Percentiles rank a stretch among this genome's conserved stretches.
These are phyloP conservation scores for Aspergillus puulaauensis DNA, from an alignment of 2,329 filamentous ascomycete species.

Conservation along the genomic window DNA sequence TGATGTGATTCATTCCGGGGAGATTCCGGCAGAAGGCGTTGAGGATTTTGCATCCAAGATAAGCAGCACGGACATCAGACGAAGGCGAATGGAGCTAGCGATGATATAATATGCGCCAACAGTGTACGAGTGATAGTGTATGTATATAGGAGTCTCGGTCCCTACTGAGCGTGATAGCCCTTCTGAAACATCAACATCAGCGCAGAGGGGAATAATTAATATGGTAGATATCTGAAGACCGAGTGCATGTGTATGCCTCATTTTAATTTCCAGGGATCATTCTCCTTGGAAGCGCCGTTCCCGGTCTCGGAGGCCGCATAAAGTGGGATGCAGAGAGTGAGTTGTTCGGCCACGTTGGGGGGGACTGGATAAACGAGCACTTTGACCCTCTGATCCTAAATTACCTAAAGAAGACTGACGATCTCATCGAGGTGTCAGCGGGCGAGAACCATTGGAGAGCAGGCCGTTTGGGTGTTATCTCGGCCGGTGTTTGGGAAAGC, in stretches of 20 bases:
- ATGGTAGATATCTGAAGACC: not conserved
- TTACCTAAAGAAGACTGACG: not conserved
- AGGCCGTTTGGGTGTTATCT: conserved; percentile 9
- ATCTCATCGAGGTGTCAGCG: conserved; percentile 1
- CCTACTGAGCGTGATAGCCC: not conserved
- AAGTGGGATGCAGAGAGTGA: not conserved
- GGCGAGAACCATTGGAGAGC: conserved; percentile 11
- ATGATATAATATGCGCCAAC: conserved; percentile 22
- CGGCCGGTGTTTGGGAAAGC: conserved; percentile 15
- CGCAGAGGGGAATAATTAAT: not conserved
- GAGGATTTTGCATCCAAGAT: conserved; percentile 78
- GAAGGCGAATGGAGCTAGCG: conserved; percentile 44
- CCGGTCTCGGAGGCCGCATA: not conserved
- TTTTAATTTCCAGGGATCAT: not conserved
- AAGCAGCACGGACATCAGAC: conserved; percentile 83
- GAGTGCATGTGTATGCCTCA: not conserved
- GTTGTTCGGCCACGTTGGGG: not conserved
- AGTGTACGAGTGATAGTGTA: conserved; percentile 3
- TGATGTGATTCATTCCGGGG: conserved; percentile 74
- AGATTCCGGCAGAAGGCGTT: conserved; percentile 47
- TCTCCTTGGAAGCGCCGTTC: not conserved
- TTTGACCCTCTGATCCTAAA: not conserved
- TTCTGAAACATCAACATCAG: conserved; percentile 1
- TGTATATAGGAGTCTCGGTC: conserved; percentile 5
- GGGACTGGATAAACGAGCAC: not conserved